These are phyloP conservation scores for Elsinoe australis DNA, from an alignment of 2,329 filamentous ascomycete genomes.

Conservation along the genomic window DNA sequence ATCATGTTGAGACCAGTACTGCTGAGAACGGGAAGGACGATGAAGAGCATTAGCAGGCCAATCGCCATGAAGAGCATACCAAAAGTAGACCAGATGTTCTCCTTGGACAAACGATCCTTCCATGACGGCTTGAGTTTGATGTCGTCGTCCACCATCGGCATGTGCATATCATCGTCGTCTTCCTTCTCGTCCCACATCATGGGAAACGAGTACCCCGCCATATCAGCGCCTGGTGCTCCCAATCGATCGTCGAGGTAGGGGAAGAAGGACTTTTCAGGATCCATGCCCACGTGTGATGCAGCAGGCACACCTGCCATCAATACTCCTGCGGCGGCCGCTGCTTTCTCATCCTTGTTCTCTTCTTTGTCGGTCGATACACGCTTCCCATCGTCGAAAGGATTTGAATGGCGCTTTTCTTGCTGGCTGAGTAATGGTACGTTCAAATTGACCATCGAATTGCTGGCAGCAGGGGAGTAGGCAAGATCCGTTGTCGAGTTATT, in stretches of 20 bases:
- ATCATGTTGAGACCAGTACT: conserved; percentile 36
- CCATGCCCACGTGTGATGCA: conserved; percentile 16
- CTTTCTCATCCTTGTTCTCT: conserved; percentile 19
- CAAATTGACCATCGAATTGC: conserved; percentile 22
- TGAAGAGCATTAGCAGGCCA: conserved; percentile 44
- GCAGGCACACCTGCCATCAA: conserved; percentile 12
- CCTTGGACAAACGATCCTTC: conserved; percentile 40
- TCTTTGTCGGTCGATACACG: conserved; percentile 24
- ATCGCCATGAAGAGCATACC: conserved; percentile 40
- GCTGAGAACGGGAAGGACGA: conserved; percentile 45
- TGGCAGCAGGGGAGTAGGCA: conserved; percentile 22
- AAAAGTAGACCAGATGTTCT: conserved; percentile 37
- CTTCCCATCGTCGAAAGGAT: conserved; percentile 29
- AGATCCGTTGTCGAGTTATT: conserved; percentile 31
- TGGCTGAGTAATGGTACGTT: conserved; percentile 20
- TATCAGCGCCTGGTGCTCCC: conserved; percentile 37
- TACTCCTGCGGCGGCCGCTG: conserved; percentile 18
- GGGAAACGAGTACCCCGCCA: conserved; percentile 37
- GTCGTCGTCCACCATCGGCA: conserved; percentile 46
- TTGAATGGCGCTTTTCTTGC: conserved; percentile 27
- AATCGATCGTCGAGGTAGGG: conserved; percentile 43
- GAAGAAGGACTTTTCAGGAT: conserved; percentile 33
- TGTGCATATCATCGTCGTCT: conserved; percentile 48
- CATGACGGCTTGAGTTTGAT: conserved; percentile 36
- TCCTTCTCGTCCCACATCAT: conserved; percentile 46